Evolutionary conservation across 2,329 filamentous ascomycete genomes (phyloP).

Genomic region (Knoxdaviesia proteae): DNA sequence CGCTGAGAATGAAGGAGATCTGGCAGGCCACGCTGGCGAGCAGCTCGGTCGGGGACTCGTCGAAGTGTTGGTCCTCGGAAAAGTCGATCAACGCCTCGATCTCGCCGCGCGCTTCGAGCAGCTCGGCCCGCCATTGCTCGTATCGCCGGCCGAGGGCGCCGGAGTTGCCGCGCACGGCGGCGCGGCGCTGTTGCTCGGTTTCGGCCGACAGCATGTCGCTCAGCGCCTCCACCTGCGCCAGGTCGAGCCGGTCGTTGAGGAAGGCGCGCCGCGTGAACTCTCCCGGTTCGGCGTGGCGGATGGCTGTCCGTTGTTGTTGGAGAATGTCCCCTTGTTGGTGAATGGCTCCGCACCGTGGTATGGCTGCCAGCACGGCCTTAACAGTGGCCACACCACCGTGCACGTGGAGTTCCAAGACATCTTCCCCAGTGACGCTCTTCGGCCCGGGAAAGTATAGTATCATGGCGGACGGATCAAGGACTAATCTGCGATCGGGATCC

Average conservation of each 20-base stretch:
- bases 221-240: conserved; percentile 60
- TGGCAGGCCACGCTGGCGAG: conserved; percentile 47
- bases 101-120: conserved; percentile 71
- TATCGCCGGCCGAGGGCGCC: conserved; percentile 54
- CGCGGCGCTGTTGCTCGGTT: conserved; percentile 80
- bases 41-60: conserved; percentile 59
- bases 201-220: conserved; percentile 44
- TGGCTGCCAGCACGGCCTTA: conserved; percentile 62
- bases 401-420: conserved; percentile 82
- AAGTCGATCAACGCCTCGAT: conserved; percentile 95
- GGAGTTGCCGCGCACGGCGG: conserved; percentile 61
- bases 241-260: conserved; percentile 62
- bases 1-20: conserved; percentile 35
- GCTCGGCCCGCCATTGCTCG: conserved; percentile 56
- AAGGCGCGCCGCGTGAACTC: conserved; percentile 93
- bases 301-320: conserved; percentile 1
- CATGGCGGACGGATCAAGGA: conserved; percentile 60
- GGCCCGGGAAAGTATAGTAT: conserved; percentile 68
- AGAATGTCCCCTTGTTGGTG: not conserved
- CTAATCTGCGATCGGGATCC: conserved; percentile 17
- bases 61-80: conserved; percentile 91
- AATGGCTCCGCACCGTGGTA: conserved; percentile 29
- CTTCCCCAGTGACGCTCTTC: conserved; percentile 74
- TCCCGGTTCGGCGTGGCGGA: conserved; percentile 74
- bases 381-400: conserved; percentile 82